Conservation (phyloP, 768 basidiomycete species). For the Boletus rex-veris region DNA sequence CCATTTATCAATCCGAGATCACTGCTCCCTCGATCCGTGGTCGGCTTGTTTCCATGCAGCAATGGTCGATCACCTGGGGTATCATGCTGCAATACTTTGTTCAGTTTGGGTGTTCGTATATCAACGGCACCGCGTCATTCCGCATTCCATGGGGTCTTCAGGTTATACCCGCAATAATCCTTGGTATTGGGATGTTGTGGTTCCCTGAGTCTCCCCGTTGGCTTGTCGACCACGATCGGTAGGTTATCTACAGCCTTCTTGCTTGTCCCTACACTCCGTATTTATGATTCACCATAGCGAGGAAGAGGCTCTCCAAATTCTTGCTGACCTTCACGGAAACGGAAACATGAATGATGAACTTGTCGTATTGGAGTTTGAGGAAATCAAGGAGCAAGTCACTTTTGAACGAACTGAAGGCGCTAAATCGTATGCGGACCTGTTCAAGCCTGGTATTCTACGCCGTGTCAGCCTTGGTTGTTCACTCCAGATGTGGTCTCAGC, state of each 20-base stretch:
- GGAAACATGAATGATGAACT: slow-evolving; percentile 58
- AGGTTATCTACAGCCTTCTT: not conserved
- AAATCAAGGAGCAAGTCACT: slow-evolving; percentile 54
- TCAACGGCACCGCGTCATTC: slow-evolving; percentile 68
- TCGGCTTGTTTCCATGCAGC: slow-evolving; percentile 71
- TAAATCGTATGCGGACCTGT: slow-evolving; percentile 63
- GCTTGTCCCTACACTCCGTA: not conserved
- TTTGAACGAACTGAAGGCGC: slow-evolving; percentile 69
- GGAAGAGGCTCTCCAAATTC: slow-evolving; percentile 63
- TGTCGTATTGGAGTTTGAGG: slow-evolving; percentile 66
- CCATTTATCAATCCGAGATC: slow-evolving; percentile 74
- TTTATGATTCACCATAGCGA: slow-evolving; percentile 18
- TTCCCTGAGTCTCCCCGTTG: slow-evolving; percentile 75
- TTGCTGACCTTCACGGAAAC: slow-evolving; percentile 67
- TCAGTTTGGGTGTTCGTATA: slow-evolving; percentile 68
- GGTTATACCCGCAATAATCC: slow-evolving; percentile 71
- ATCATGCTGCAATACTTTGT: slow-evolving; percentile 74
- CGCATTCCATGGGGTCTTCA: slow-evolving; percentile 80
- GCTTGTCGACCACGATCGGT: slow-evolving; percentile 62
- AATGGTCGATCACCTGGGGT: slow-evolving; percentile 81
- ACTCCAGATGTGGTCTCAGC: slow-evolving; percentile 81
- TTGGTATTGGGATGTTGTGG: slow-evolving; percentile 61
- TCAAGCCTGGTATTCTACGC: slow-evolving; percentile 63
- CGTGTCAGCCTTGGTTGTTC: slow-evolving; percentile 66
- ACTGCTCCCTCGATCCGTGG: slow-evolving; percentile 71